Percentiles rank a stretch among this genome's conserved stretches.
Conservation (phyloP, 2,329 filamentous ascomycete species). For the Pseudogymnoascus sp. region DNA sequence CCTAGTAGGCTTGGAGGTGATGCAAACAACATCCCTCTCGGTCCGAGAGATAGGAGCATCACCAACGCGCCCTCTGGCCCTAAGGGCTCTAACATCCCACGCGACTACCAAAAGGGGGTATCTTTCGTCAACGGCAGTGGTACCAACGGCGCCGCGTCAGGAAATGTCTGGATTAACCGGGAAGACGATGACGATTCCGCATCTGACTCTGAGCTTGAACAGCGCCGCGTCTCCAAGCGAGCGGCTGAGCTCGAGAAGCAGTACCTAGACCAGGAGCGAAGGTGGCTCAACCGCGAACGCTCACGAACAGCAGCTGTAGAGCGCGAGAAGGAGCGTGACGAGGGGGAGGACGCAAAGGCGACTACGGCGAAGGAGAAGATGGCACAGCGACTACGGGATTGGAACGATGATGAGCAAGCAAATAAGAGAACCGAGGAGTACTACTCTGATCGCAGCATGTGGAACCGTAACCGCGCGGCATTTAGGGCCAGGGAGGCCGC, state of each 20-base stretch:
- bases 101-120: conserved; percentile 69
- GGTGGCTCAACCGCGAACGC: conserved; percentile 85
- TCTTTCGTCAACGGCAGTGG: conserved; percentile 75
- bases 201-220: conserved; percentile 78
- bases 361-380: conserved; percentile 60
- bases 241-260: conserved; percentile 70
- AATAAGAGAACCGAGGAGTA: conserved; percentile 68
- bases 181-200: conserved; percentile 86
- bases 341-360: conserved; percentile 60
- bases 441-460: conserved; percentile 77
- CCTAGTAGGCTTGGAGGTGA: conserved; percentile 47
- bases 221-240: conserved; percentile 61
- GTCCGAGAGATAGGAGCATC: conserved; percentile 59
- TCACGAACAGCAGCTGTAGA: conserved; percentile 77
- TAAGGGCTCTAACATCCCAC: conserved; percentile 56
- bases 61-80: conserved; percentile 70
- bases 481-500: conserved; percentile 68
- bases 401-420: conserved; percentile 83
- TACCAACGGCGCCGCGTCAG: conserved; percentile 48
- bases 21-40: conserved; percentile 69
- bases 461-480: conserved; percentile 71
- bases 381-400: conserved; percentile 66
- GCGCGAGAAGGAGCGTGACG: conserved; percentile 74
- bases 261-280: conserved; percentile 77
- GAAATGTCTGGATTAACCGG: conserved; percentile 45